Percentiles rank a stretch among this genome's conserved stretches.
Conservation (phyloP, 192 early-diverging fungal genomes). For the Radiomyces spectabilis region DNA sequence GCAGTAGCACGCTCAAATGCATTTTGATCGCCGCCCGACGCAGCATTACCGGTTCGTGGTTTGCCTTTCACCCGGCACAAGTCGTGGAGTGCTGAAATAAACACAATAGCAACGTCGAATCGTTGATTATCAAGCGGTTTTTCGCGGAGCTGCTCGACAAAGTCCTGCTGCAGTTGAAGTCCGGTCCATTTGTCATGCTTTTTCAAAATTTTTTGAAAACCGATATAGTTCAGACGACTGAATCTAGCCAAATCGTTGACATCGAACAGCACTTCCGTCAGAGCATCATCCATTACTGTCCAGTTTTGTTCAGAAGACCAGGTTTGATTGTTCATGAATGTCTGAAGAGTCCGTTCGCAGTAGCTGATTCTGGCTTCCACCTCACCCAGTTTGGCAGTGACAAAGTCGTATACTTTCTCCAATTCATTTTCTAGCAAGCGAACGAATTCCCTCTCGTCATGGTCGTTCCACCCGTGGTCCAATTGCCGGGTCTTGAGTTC, state of each 20-base stretch:
- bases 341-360: slow-evolving; percentile 52
- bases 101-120: slow-evolving; percentile 83
- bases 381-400: slow-evolving; percentile 68
- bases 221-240: slow-evolving; percentile 75
- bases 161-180: slow-evolving; percentile 65
- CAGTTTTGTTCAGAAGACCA: slow-evolving; percentile 39
- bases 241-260: slow-evolving; percentile 77
- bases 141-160: slow-evolving; percentile 69
- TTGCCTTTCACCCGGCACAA: slow-evolving; percentile 45
- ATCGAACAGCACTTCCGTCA: slow-evolving; percentile 66
- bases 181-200: slow-evolving; percentile 94
- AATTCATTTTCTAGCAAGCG: slow-evolving; percentile 81
- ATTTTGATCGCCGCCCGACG: slow-evolving; percentile 23
- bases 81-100: slow-evolving; percentile 77
- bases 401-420: slow-evolving; percentile 75
- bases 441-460: slow-evolving; percentile 74
- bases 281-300: slow-evolving; percentile 50
- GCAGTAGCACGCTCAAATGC: slow-evolving; percentile 76
- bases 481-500: slow-evolving; percentile 62
- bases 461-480: slow-evolving; percentile 47
- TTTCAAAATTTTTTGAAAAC: slow-evolving; percentile 91
- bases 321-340: slow-evolving; percentile 38
- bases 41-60: slow-evolving; percentile 16
- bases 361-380: slow-evolving; percentile 66
- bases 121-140: slow-evolving; percentile 77